phyloP scores from a whole-genome alignment of 1,139 yeast species.

The Arxiozyma telluris region DNA sequence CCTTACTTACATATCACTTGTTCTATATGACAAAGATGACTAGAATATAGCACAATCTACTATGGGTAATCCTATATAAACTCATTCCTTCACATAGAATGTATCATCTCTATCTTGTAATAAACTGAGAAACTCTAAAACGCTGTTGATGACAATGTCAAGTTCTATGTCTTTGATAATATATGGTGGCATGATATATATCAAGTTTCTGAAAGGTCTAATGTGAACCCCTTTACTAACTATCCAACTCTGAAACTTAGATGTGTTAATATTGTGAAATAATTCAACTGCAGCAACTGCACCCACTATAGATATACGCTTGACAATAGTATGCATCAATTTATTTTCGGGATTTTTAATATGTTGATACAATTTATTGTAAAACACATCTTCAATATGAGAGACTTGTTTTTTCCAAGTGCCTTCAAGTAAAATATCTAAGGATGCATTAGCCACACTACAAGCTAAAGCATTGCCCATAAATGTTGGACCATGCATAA shows the following conservation, averaged over 20 bases:
- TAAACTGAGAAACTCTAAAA: not conserved
- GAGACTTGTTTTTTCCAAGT: conserved; percentile 21
- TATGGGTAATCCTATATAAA: too few relatives aligned
- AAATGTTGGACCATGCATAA: conserved; percentile 34
- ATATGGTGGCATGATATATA: conserved; percentile 29
- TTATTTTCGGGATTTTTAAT: conserved; percentile 8
- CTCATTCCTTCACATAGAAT: too few relatives aligned
- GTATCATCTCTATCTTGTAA: not conserved
- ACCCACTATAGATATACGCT: conserved; percentile 26
- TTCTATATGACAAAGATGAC: too few relatives aligned
- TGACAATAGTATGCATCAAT: conserved; percentile 16
- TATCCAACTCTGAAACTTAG: conserved; percentile 18
- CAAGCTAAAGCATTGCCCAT: conserved; percentile 34
- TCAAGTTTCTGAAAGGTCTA: conserved; percentile 25
- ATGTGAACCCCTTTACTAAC: conserved; percentile 23
- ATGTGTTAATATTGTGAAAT: conserved; percentile 16
- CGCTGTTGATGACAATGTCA: not conserved
- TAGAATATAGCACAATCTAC: too few relatives aligned
- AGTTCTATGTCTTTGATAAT: conserved; percentile 19
- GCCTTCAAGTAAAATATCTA: conserved; percentile 26
- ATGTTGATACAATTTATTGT: conserved; percentile 16
- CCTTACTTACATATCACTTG: too few relatives aligned
- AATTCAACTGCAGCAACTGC: conserved; percentile 30
- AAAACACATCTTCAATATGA: conserved; percentile 19
- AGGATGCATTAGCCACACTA: conserved; percentile 28